These are phyloP conservation scores for Rhizopus sp. DNA, from an alignment of 371 early-diverging fungal genomes.

Conservation along the genomic window DNA sequence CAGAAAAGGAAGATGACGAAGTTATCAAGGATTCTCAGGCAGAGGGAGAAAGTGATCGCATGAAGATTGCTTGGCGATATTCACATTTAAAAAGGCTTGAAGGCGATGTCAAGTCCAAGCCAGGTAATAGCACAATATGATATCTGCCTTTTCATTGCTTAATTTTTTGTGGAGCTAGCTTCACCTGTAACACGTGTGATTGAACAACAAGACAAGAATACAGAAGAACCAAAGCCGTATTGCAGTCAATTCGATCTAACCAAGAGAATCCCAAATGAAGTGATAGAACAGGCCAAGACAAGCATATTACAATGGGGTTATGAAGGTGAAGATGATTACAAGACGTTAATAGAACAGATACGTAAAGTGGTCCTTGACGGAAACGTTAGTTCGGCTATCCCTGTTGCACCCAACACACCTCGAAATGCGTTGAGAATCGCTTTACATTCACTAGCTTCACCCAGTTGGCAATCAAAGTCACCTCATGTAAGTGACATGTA, in stretches of 20 bases:
- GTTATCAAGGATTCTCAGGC: slow-evolving; percentile 33
- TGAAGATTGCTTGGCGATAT: slow-evolving; percentile 96
- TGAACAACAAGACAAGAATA: slow-evolving; percentile 6
- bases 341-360: slow-evolving; percentile 57
- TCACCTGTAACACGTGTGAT: slow-evolving; percentile 25
- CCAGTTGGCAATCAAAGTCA: slow-evolving; percentile 69
- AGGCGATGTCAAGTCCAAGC: slow-evolving; percentile 38
- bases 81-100: slow-evolving; percentile 74
- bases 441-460: slow-evolving; percentile 79
- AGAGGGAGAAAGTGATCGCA: slow-evolving; percentile 57
- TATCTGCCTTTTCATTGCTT: neutral
- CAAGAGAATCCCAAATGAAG: slow-evolving; percentile 55
- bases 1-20: slow-evolving; percentile 52
- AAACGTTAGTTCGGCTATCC: slow-evolving; percentile 60
- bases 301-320: slow-evolving; percentile 36
- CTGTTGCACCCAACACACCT: slow-evolving; percentile 46
- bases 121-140: slow-evolving; percentile 22
- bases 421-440: slow-evolving; percentile 75
- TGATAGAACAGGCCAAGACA: slow-evolving; percentile 52
- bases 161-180: slow-evolving; percentile 12
- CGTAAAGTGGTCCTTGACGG: slow-evolving; percentile 58
- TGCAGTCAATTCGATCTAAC: slow-evolving; percentile 81
- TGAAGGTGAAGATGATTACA: slow-evolving; percentile 54
- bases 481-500: slow-evolving; percentile 46
- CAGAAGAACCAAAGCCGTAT: slow-evolving; percentile 53